Evolutionary conservation across 305 asterid genomes (phyloP).

Genomic region (Fraxinus sp.): DNA sequence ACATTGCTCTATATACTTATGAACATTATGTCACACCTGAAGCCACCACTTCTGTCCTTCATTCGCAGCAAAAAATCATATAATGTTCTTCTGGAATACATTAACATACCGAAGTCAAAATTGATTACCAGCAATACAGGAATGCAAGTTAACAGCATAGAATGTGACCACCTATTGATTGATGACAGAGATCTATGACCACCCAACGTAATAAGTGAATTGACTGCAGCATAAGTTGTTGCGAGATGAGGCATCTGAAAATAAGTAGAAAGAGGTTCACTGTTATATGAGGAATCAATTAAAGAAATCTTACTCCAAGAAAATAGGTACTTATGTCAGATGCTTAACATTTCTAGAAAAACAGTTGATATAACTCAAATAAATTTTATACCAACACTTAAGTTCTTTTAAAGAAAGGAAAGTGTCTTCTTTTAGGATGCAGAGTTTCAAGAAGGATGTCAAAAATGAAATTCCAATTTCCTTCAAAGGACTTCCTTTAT

Average conservation of each 20-base stretch:
- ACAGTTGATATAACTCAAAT: background rate
- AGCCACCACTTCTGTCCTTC: slow-evolving; percentile 92
- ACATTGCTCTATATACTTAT: slow-evolving; percentile 10
- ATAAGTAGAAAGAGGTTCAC: slow-evolving; percentile 18
- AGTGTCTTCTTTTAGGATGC: background rate
- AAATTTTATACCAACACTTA: background rate
- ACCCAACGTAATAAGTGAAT: slow-evolving; percentile 76
- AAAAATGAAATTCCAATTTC: slow-evolving; percentile 1
- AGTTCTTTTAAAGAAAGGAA: background rate
- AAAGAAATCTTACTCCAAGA: background rate
- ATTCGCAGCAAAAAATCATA: slow-evolving; percentile 61
- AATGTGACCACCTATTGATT: slow-evolving; percentile 59
- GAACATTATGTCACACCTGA: slow-evolving; percentile 56
- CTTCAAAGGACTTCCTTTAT: background rate
- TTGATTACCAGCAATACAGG: background rate
- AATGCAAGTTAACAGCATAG: slow-evolving; percentile 1
- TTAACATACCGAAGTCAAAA: slow-evolving; percentile 13
- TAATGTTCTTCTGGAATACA: slow-evolving; percentile 53
- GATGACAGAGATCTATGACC: slow-evolving; percentile 70
- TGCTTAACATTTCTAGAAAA: background rate
- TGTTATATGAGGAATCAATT: slow-evolving; percentile 1
- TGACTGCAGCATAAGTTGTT: slow-evolving; percentile 91
- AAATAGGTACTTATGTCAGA: background rate
- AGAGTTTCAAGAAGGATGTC: background rate
- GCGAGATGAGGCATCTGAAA: slow-evolving; percentile 98